Evolutionary conservation across 1,284 basidiomycete genomes (phyloP), one percentile per base, ranked within the genome.

Genomic region (Amylostereum areolatum): DNA sequence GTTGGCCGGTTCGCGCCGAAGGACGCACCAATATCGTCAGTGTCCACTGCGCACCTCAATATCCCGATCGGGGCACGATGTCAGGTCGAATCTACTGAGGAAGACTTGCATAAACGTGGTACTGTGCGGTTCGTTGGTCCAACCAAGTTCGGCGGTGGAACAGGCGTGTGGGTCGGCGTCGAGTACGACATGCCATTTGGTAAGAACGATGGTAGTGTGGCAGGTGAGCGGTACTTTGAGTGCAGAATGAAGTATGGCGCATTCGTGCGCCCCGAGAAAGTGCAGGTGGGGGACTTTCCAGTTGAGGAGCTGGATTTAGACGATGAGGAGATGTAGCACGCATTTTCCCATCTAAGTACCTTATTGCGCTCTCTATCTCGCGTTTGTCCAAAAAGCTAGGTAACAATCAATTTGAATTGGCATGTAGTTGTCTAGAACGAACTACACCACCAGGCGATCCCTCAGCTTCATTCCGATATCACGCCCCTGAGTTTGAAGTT

Each of bases 161-260:
- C 72, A 45, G 85, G 86, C 0, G 63, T 80, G 0, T 98, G 96
- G 96, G 79, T 98, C 2, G 97, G 96, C 1, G 75, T 99, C 5
- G 91, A 97, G 66, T 92, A 96, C 59, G 97, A 99, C 63, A 97
- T 98, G 62, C 96, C 97, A 1, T 78, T 93, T 9, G 95, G 96
- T 9, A 97, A 95, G 70, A 95, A 96, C 56, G 89, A 98, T 65
- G 96, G 96, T 55, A 96, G 93, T 0, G 89, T 97, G 2, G 78
- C 92, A 58, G 93, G 90, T 0, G 81, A 84, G 57, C 73, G 77
- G 12, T 98, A 98, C 66, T 99, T 98, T 62, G 74, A 78, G 2
- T 92, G 91, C 62, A 70, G 66, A 44, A 77, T 80, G 2, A 87
- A 84, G 47, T 85, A 88, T 56, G 96, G 95, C 3, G 83, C 85